A percentile compares a stretch with the other conserved stretches of the same genome.
Conservation (phyloP, 495 filamentous ascomycete genomes). For the Penicillium angulare region DNA sequence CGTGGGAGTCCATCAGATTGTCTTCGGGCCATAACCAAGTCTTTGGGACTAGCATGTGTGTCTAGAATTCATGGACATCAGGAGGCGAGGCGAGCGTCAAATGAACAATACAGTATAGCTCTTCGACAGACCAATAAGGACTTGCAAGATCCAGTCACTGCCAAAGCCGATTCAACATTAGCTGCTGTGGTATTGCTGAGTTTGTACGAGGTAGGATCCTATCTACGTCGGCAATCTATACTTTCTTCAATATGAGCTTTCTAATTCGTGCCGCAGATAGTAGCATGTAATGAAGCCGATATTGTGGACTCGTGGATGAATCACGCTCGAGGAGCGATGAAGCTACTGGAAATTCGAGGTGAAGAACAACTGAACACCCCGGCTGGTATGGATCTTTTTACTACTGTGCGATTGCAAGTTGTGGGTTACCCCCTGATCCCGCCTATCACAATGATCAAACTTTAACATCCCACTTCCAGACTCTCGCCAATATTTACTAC, state of each 20-base stretch:
- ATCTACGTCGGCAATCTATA: no score
- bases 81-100: slow-evolving; percentile 5
- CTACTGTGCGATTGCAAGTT: slow-evolving; percentile 8
- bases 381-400: slow-evolving; percentile 11
- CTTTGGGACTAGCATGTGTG: slow-evolving; percentile 15
- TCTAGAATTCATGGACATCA: slow-evolving; percentile 1
- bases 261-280: slow-evolving; percentile 5
- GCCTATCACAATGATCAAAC: neutral
- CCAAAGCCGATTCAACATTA: slow-evolving; percentile 17
- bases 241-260: neutral
- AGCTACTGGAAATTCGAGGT: slow-evolving; percentile 18
- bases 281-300: slow-evolving; percentile 3
- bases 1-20: slow-evolving; percentile 2
- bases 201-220: slow-evolving; percentile 20
- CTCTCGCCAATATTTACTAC: slow-evolving; percentile 12
- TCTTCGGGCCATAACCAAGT: slow-evolving; percentile 12
- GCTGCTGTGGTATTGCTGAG: slow-evolving; percentile 20
- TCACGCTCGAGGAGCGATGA: slow-evolving; percentile 13
- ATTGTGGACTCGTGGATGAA: slow-evolving; percentile 12
- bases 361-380: slow-evolving; percentile 7
- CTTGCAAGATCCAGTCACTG: slow-evolving; percentile 7
- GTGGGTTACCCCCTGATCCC: no score
- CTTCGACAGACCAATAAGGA: slow-evolving; percentile 14
- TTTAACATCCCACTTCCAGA: slow-evolving; percentile 3
- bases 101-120: slow-evolving; percentile 13